Evolutionary conservation across 108 stramenopile species (phyloP).

Genomic region (Nitzschia sp.): DNA sequence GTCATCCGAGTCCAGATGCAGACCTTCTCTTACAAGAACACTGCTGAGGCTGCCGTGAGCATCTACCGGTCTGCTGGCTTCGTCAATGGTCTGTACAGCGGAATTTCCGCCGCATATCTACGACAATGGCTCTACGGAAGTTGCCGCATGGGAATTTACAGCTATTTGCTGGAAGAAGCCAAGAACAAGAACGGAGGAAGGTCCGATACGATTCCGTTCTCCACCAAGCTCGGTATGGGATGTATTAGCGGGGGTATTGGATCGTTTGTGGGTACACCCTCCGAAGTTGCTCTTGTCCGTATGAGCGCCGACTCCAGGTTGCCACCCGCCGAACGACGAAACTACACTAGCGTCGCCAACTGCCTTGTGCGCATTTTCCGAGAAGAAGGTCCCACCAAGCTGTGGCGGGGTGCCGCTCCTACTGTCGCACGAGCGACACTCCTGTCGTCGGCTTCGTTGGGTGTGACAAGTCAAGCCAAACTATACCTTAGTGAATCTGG

Average conservation of each 20-base stretch:
- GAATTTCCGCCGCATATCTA: slow-evolving; percentile 64
- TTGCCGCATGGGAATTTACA: slow-evolving; percentile 72
- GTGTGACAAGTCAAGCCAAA: slow-evolving; percentile 63
- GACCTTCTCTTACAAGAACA: slow-evolving; percentile 34
- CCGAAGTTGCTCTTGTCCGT: slow-evolving; percentile 64
- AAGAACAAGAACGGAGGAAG: slow-evolving; percentile 40
- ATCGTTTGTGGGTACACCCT: slow-evolving; percentile 67
- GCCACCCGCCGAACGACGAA: slow-evolving; percentile 52
- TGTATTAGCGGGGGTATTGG: slow-evolving; percentile 59
- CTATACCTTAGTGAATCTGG: slow-evolving; percentile 43
- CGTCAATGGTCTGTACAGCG: slow-evolving; percentile 55
- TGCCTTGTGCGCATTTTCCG: slow-evolving; percentile 51
- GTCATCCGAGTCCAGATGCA: slow-evolving; percentile 74
- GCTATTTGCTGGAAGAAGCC: slow-evolving; percentile 57
- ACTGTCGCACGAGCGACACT: slow-evolving; percentile 61
- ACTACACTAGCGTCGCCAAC: slow-evolving; percentile 57
- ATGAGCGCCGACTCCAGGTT: slow-evolving; percentile 66
- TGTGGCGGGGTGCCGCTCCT: slow-evolving; percentile 62
- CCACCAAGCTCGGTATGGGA: slow-evolving; percentile 65
- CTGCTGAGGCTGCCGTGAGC: slow-evolving; percentile 39
- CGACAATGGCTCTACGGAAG: slow-evolving; percentile 72
- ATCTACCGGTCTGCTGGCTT: slow-evolving; percentile 55
- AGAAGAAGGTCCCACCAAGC: slow-evolving; percentile 51
- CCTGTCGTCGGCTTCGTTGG: slow-evolving; percentile 52
- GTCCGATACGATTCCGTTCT: slow-evolving; percentile 39